Base-by-base conservation (phyloP, 106 monocot genomes). In the Cymbidium sinense region DNA sequence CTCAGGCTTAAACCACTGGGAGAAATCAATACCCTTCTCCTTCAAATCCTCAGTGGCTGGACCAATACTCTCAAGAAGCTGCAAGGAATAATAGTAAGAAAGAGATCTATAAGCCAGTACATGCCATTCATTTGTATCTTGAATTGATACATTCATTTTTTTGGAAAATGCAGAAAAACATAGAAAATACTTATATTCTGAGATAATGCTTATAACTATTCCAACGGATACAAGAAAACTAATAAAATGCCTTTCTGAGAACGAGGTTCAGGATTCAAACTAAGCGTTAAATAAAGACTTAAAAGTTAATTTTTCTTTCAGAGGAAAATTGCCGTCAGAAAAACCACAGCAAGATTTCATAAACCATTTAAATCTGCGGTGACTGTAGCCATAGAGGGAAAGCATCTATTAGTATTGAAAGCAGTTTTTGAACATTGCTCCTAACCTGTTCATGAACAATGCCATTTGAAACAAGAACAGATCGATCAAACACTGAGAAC, bases 401-500 rank as follows among this genome's bases (percentile, higher is more conserved):
- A 62, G 61, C 21, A 62, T 62, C 5, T 62, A 27, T 62, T 23
- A 23, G 61, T 7, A n/a, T 62, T 23, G 27, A 62, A 62, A 23
- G 25, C 25, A 1, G 10, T 62, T 62, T 27, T 21, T 23, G 61
- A 23, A 27, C 61, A 62, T 62, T 27, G 25, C 1, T 11, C 47
- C 71, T 52, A 70, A 98, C 98, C 94, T 94, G 82, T 34, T 77
- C 89, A 84, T 99, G 99, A 73, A 94, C 50, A 10, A 70, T 31
- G 69, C 95, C 95, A 78, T 99, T 99, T 34, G 99, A 99, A 36
- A 99, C 99, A 50, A 99, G 69, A 65, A 92, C 92, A 47, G 99
- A 99, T 65, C 95, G 87, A 86, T 99, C 99, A 83, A 99, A 99
- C 11, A 99, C 99, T 9, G 95, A 83, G 73, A 95, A 95, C 28